Base-by-base conservation (phyloP, 176 grass and related monocot genomes). In the Musa itinerans region DNA sequence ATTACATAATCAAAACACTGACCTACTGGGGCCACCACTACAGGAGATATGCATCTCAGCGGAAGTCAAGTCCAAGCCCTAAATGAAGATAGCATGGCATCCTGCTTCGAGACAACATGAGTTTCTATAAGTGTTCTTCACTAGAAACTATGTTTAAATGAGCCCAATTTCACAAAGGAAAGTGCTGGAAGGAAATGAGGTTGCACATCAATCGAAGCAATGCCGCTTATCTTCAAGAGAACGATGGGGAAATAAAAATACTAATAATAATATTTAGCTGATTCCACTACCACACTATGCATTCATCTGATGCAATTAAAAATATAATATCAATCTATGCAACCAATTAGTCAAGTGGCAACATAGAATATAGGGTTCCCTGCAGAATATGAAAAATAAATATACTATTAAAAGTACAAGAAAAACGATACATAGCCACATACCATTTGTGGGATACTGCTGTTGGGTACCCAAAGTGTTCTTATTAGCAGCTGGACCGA, bases 21-120 rank as follows among this genome's bases (percentile, higher is more conserved):
- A 90, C 88, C 93, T 90, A 93, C 81, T 1, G 74, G 83, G 75
- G 66, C 86, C 88, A 89, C 72, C 85, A 82, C 81, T 90, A 86
- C 63, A 87, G 70, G 86, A 87, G 87, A 89, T 79, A 93, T 92
- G 90, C 92, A 89, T 87, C 78, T 79, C 81, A 86, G 81, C 86
- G 82, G 86, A 98, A 88, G 76, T 85, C 86, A 90, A 83, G 83
- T 92, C 84, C 87, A 87, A 65, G 73, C 62, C 80, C 87, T 82
- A 89, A 73, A 89, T 52, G 74, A 82, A 87, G 79, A 90, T 83
- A 88, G 92, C 85, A 91, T 89, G 84, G 80, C 63, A 81, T 89
- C 91, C 96, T 99, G 91, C 90, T 91, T 85, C 88, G 85, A 94
- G 87, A 91, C 86, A 94, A 89, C 86, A 94, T 81, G 87, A 93